These are phyloP conservation scores for Gossypium australe DNA, from an alignment of 345 rosid species.

Conservation along the genomic window DNA sequence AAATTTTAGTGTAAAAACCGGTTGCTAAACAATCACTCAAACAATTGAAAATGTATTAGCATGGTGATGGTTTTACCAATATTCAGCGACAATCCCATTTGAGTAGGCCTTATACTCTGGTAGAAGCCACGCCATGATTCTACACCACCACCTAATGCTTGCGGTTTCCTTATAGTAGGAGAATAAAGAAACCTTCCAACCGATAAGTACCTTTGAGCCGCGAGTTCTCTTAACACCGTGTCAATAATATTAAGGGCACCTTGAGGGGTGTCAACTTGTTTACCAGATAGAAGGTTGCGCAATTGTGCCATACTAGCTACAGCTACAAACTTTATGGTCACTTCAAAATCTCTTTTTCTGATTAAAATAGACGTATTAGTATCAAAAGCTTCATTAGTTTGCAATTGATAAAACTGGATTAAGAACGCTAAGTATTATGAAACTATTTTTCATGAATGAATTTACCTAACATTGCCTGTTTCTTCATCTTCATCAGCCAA, in stretches of 20 bases:
- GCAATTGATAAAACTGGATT: neutral
- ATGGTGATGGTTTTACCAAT: conserved; percentile 24
- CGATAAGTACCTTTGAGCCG: conserved; percentile 26
- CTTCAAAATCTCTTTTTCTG: conserved; percentile 29
- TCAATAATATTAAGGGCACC: conserved; percentile 34
- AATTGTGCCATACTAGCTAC: conserved; percentile 26
- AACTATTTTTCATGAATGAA: neutral
- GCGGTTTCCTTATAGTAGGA: conserved; percentile 24
- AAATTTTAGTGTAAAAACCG: neutral
- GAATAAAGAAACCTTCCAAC: conserved; percentile 35
- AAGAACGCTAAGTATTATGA: neutral
- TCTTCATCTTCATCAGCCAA: conserved; percentile 28
- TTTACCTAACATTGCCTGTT: conserved; percentile 23
- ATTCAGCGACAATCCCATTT: conserved; percentile 42
- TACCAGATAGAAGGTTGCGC: conserved; percentile 27
- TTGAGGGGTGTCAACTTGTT: conserved; percentile 35
- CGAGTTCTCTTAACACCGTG: conserved; percentile 31
- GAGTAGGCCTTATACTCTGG: conserved; percentile 43
- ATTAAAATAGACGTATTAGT: neutral
- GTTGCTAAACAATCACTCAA: neutral
- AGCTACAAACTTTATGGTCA: conserved; percentile 32
- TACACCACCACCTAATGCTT: conserved; percentile 29
- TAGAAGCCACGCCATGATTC: conserved; percentile 44
- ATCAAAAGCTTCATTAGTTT: neutral
- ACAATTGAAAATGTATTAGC: neutral